Evolutionary conservation across 176 grass and related monocot species (phyloP).

Genomic region (Carex cristatella): DNA sequence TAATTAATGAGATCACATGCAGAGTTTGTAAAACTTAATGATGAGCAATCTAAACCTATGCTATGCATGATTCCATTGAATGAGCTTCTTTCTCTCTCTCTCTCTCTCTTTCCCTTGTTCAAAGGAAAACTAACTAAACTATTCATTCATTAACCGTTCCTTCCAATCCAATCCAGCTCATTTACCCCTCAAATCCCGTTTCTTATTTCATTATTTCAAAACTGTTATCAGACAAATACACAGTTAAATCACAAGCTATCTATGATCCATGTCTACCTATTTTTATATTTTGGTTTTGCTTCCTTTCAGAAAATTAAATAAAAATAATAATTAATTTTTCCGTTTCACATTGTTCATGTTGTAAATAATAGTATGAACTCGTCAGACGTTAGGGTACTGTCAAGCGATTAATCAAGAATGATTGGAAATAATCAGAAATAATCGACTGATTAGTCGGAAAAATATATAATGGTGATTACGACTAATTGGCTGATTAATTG

Average conservation of each 20-base stretch:
- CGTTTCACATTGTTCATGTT: neutral
- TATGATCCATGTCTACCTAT: neutral
- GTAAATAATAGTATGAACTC: no score
- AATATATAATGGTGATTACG: no score
- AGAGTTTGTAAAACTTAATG: neutral
- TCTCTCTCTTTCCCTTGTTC: neutral
- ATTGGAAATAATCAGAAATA: no score
- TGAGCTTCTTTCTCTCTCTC: neutral
- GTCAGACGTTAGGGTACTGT: no score
- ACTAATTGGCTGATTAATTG: no score
- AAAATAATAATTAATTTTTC: neutral
- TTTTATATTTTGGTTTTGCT: no score
- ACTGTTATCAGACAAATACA: slow-evolving; percentile 7
- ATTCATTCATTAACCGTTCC: neutral
- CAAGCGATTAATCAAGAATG: no score
- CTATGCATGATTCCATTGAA: slow-evolving; percentile 16
- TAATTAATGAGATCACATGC: slow-evolving; percentile 13
- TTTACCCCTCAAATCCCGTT: slow-evolving; percentile 7
- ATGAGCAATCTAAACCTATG: slow-evolving; percentile 8
- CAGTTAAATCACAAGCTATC: slow-evolving; percentile 14
- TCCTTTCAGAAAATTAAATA: neutral
- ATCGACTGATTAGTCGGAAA: no score
- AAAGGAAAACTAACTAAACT: slow-evolving; percentile 13
- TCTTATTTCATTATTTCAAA: slow-evolving; percentile 15
- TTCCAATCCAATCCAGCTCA: neutral